Evolutionary conservation across 306 rosid species (phyloP).

Genomic region (Acmispon strigosus): DNA sequence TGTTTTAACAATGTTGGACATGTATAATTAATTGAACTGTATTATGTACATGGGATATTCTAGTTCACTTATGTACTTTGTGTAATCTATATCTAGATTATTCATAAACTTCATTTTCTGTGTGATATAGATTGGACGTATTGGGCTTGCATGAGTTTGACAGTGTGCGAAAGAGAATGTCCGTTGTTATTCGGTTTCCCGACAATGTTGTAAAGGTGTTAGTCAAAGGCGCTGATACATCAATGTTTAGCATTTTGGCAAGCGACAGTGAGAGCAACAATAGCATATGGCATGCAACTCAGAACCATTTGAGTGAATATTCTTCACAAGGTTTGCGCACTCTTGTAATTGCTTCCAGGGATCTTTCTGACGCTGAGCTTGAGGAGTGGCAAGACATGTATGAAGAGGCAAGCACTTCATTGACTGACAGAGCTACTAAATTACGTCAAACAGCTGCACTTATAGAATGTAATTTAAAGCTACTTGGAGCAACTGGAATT

Average conservation of each 20-base stretch:
- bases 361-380: slow-evolving; percentile 69
- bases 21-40: background rate
- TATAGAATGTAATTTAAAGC: slow-evolving; percentile 68
- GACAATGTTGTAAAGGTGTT: slow-evolving; percentile 75
- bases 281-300: slow-evolving; percentile 40
- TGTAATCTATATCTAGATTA: slow-evolving; percentile 1
- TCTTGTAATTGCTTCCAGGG: slow-evolving; percentile 78
- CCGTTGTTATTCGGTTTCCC: slow-evolving; percentile 88
- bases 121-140: slow-evolving; percentile 74
- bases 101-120: slow-evolving; percentile 17
- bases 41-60: background rate
- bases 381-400: slow-evolving; percentile 75
- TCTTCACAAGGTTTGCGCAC: slow-evolving; percentile 86
- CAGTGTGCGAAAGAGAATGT: slow-evolving; percentile 94
- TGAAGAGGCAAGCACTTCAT: slow-evolving; percentile 91
- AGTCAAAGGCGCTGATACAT: slow-evolving; percentile 93
- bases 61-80: slow-evolving; percentile 7
- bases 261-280: slow-evolving; percentile 32
- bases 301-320: slow-evolving; percentile 69
- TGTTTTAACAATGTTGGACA: background rate
- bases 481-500: slow-evolving; percentile 91
- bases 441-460: slow-evolving; percentile 76
- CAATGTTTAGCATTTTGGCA: slow-evolving; percentile 69
- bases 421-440: slow-evolving; percentile 62
- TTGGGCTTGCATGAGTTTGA: slow-evolving; percentile 98